Evolutionary conservation across 305 asterid species (phyloP).

Genomic region (Fraxinus nigra): DNA sequence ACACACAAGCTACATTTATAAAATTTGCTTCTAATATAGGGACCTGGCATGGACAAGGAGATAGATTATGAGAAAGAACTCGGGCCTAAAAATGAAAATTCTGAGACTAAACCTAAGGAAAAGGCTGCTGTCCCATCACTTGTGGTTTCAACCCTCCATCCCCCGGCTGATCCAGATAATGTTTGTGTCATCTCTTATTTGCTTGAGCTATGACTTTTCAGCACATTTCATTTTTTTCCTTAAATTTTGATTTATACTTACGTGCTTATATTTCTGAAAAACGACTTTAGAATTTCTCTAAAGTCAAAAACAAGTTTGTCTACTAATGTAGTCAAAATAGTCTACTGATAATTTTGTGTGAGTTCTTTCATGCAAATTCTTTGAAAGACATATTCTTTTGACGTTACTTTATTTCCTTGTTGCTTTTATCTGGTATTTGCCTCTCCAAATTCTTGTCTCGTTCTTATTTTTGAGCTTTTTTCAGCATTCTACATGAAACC

Average conservation of each 20-base stretch:
- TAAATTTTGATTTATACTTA: neutral
- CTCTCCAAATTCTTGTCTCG: too few relatives aligned
- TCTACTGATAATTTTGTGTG: too few relatives aligned
- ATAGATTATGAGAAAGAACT: constrained; percentile 32
- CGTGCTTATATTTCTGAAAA: neutral
- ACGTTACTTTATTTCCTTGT: too few relatives aligned
- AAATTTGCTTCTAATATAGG: constrained; percentile 22
- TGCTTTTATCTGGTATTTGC: too few relatives aligned
- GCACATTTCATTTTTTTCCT: neutral
- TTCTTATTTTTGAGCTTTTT: too few relatives aligned
- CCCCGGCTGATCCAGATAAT: constrained; percentile 42
- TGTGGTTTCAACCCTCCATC: constrained; percentile 41
- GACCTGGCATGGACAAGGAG: neutral
- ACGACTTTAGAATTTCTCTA: too few relatives aligned
- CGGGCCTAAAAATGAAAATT: constrained; percentile 41
- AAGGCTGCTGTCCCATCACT: constrained; percentile 49
- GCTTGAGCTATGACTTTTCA: neutral
- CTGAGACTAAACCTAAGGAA: constrained; percentile 39
- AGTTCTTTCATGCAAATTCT: too few relatives aligned
- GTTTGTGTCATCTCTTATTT: constrained; percentile 14
- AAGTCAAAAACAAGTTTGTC: too few relatives aligned
- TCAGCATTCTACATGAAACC: too few relatives aligned
- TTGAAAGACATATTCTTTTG: too few relatives aligned
- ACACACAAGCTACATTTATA: neutral
- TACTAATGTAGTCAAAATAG: too few relatives aligned